phyloP scores from a whole-genome alignment of 768 basidiomycete species.

The Lentinula lateritia region DNA sequence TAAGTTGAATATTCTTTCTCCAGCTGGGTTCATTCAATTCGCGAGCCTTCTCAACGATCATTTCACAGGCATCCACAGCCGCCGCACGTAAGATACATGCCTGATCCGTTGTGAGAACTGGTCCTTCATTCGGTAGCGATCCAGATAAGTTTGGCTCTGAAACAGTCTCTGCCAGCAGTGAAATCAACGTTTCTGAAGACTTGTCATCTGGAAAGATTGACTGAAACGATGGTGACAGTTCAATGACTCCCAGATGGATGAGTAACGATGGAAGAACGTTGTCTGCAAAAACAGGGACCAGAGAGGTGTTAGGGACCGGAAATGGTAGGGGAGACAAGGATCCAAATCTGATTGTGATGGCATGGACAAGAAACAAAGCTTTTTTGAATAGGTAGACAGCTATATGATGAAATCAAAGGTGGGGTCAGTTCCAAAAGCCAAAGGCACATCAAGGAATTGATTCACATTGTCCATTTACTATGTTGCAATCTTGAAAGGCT shows the following conservation, averaged over 20 bases:
- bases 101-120: conserved; percentile 51
- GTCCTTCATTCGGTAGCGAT: conserved; percentile 32
- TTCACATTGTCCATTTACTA: conserved; percentile 61
- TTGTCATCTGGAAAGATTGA: conserved; percentile 40
- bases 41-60: conserved; percentile 53
- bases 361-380: conserved; percentile 76
- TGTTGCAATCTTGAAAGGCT: conserved; percentile 73
- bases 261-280: conserved; percentile 83
- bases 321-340: conserved; percentile 47
- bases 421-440: background rate
- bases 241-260: conserved; percentile 69
- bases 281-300: conserved; percentile 69
- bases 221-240: conserved; percentile 44
- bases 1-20: conserved; percentile 52
- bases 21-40: conserved; percentile 33
- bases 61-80: conserved; percentile 73
- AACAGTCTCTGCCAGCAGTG: conserved; percentile 30
- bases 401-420: conserved; percentile 21
- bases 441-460: conserved; percentile 11
- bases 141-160: conserved; percentile 12
- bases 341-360: conserved; percentile 62
- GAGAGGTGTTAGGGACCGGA: conserved; percentile 53
- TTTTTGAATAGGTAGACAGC: conserved; percentile 91
- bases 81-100: conserved; percentile 74
- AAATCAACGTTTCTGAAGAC: conserved; percentile 28